Conservation (phyloP, 75 land plant genomes). For the Sequoiadendron giganteum region DNA sequence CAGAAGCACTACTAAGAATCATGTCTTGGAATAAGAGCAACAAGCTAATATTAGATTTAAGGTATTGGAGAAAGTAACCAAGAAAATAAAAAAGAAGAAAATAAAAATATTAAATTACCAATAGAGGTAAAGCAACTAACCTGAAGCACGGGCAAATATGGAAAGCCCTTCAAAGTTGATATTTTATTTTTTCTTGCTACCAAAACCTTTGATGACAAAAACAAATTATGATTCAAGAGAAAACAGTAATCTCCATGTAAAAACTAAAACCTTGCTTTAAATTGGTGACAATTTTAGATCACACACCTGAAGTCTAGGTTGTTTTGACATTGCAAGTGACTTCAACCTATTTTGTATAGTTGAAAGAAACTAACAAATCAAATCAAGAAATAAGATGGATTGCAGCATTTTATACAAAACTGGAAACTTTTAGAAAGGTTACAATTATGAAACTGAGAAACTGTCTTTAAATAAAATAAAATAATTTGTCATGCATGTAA, state of each 20-base stretch:
- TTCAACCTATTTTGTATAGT: slow-evolving; percentile 93
- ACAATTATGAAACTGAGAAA: neutral
- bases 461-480: neutral
- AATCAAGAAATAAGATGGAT: slow-evolving; percentile 14
- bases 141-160: slow-evolving; percentile 93
- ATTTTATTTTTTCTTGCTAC: slow-evolving; percentile 98
- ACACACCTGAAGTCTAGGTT: slow-evolving; percentile 89
- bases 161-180: slow-evolving; percentile 87
- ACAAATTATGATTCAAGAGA: neutral
- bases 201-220: slow-evolving; percentile 51
- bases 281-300: neutral
- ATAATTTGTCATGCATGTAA: neutral
- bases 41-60: neutral
- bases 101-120: neutral
- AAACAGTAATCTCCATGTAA: neutral
- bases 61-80: slow-evolving; percentile 7
- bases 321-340: slow-evolving; percentile 90
- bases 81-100: neutral
- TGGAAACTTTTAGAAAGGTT: neutral
- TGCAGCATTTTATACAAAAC: neutral
- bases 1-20: neutral
- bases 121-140: slow-evolving; percentile 28
- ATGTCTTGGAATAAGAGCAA: slow-evolving; percentile 1
- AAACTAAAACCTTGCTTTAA: neutral
- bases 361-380: slow-evolving; percentile 70